Evolutionary conservation across 2,329 filamentous ascomycete genomes (phyloP).

Genomic region (Thelonectria olida): DNA sequence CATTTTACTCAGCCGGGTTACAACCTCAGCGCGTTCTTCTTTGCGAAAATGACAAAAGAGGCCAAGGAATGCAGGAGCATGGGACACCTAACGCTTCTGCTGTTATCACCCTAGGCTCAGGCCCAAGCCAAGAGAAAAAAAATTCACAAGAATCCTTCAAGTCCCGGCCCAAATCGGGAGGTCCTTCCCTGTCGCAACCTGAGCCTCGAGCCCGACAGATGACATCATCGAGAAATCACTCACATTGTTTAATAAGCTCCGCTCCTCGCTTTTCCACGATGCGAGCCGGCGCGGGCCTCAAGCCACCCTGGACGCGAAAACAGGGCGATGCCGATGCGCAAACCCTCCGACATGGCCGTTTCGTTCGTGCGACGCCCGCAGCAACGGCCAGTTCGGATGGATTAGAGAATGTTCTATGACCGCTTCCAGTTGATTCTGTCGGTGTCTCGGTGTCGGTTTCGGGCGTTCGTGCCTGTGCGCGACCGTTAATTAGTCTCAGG

Average conservation of each 20-base stretch:
- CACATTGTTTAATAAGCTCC: no score
- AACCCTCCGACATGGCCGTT: background rate
- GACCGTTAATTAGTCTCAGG: background rate
- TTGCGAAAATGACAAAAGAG: background rate
- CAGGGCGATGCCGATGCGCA: background rate
- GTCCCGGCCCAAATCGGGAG: background rate
- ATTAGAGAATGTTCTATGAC: background rate
- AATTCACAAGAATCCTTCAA: background rate
- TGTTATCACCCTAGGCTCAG: no score
- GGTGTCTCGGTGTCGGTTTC: background rate
- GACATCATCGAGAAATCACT: background rate
- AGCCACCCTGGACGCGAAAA: background rate
- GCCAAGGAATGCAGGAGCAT: background rate
- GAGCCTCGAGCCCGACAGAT: background rate
- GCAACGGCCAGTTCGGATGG: background rate
- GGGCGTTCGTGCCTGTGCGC: background rate
- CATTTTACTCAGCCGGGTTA: slow-evolving; percentile 16
- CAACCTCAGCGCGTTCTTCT: background rate
- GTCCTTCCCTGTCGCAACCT: background rate
- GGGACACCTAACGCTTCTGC: no score
- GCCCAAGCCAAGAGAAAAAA: background rate
- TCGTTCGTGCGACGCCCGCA: background rate
- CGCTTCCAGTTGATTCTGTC: background rate
- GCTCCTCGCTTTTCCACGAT: background rate
- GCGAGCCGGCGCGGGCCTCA: no score